Evolutionary conservation across 139 green algal species (phyloP), one percentile per base, ranked within the genome.

Genomic region (Chlamydomonas sp.): DNA sequence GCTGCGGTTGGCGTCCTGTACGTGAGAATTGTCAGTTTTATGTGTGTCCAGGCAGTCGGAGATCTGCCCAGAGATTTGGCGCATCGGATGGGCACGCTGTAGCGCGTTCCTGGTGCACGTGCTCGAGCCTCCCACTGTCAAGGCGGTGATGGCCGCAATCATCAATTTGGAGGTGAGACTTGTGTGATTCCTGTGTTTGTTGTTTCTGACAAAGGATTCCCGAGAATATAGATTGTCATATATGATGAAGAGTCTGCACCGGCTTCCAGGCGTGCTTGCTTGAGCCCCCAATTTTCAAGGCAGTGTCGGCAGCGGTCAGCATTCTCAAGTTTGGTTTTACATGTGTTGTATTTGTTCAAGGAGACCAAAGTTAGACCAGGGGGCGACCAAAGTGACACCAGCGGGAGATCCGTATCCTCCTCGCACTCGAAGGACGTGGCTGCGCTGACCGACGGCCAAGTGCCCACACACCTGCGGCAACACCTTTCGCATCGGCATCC

Each of bases 61-160:
- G 78, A 77, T 99, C 36, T 89, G 92, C 60, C 80, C 98, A 1
- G 85, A 95, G 79, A 93, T 95, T 48, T 87, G 95, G 64, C 71
- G 90, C 38, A 76, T 97, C 71, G 59, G 76, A 0, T 75, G 96
- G 69, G 88, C 83, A n/a, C 77, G 75, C 5, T 86, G 87, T 1
- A 78, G 72, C 3, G 49, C 58, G 30, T 96, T 97, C 71, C 73
- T 96, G 66, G 64, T 66, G 10, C 73, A 65, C 5, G 81, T 91
- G 33, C 74, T 94, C 37, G 79, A 95, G 74, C 90, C 90, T 2
- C 90, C 90, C 1, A 76, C 87, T 0, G 49, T 76, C 0, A 80
- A 81, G 22, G 74, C 83, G 34, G 80, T 96, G 1, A 60, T 65
- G 1, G 84, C 78, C 0, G 85, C 90, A 0, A 57, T 96, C 1